Conservation (phyloP, 129 eudicot species). For the Oenanthe sinensis region DNA sequence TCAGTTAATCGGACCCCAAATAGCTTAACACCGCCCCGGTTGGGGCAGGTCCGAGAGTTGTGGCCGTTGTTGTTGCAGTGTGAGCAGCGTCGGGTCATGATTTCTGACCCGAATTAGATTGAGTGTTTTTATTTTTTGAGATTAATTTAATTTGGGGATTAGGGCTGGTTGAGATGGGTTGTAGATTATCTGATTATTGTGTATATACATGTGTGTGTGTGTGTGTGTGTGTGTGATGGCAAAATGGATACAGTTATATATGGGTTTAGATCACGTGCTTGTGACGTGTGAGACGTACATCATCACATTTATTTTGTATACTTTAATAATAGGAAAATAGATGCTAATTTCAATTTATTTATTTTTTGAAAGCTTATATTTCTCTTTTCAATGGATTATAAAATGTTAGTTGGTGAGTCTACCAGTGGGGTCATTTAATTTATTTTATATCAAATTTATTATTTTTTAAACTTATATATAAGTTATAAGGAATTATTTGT, state of each 20-base stretch:
- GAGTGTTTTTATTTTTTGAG: not conserved
- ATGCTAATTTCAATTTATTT: no score
- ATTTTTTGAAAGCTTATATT: no score
- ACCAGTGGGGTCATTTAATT: no score
- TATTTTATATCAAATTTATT: no score
- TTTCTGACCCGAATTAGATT: not conserved
- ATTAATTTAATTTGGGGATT: not conserved
- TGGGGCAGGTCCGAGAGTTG: conserved; percentile 91
- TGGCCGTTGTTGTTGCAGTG: conserved; percentile 97
- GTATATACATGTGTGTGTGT: not conserved
- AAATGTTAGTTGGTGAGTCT: no score
- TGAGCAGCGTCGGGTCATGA: conserved; percentile 81
- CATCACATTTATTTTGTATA: no score
- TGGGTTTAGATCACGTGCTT: no score
- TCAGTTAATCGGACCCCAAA: conserved; percentile 91
- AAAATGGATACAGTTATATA: not conserved
- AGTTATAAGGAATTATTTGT: no score
- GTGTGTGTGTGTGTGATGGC: not conserved
- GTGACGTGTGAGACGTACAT: no score
- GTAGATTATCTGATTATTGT: not conserved
- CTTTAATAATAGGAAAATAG: no score
- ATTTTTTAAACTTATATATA: no score
- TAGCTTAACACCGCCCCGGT: conserved; percentile 85
- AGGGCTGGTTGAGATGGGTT: not conserved
- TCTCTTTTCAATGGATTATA: no score